Evolutionary conservation across 352 stramenopile genomes (phyloP).

Genomic region (Phytopythium sindhum): DNA sequence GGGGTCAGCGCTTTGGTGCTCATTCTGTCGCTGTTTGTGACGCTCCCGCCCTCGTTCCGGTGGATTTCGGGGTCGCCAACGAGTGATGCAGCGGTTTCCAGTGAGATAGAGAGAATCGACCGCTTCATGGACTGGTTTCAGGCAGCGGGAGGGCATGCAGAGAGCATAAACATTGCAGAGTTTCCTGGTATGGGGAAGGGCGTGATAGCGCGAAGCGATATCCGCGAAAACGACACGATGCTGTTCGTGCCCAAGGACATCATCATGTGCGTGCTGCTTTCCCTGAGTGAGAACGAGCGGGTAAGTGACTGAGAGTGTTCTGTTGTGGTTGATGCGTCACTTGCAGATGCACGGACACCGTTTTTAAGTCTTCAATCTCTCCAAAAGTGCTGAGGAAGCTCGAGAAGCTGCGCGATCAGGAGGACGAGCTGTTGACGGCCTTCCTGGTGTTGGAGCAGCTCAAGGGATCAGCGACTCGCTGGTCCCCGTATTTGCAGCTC

Average conservation of each 20-base stretch:
- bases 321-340: not conserved
- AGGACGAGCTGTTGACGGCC: constrained; percentile 54
- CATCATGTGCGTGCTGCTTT: constrained; percentile 32
- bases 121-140: constrained; percentile 49
- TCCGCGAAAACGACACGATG: constrained; percentile 29
- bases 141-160: constrained; percentile 20
- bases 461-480: constrained; percentile 34
- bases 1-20: not conserved
- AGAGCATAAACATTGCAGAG: constrained; percentile 20
- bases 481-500: constrained; percentile 53
- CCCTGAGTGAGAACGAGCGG: not conserved
- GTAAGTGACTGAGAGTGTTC: not conserved
- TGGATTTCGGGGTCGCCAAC: not conserved
- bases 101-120: not conserved
- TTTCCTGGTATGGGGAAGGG: constrained; percentile 41
- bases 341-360: constrained; percentile 39
- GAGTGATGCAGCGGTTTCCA: not conserved
- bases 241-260: constrained; percentile 40
- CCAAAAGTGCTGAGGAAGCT: constrained; percentile 32
- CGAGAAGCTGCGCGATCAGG: constrained; percentile 23
- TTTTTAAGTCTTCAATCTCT: constrained; percentile 1
- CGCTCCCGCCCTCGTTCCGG: not conserved
- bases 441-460: constrained; percentile 58
- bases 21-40: not conserved
- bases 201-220: constrained; percentile 21